Evolutionary conservation across 202 grass and related monocot species (phyloP).

Genomic region (Setaria italica): DNA sequence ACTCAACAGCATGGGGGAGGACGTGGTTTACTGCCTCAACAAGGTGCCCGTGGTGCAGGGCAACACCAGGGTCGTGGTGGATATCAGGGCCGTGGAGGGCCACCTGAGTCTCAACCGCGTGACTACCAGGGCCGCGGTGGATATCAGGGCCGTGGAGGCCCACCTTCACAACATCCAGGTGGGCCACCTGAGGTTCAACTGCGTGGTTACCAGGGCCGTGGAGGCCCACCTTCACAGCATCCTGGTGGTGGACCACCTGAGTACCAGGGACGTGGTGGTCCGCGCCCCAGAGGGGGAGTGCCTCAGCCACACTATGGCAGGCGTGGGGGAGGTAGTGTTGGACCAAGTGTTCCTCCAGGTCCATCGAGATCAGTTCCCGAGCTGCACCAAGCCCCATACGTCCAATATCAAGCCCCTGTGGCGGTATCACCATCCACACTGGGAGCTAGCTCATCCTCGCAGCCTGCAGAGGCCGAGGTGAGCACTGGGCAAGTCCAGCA

Average conservation of each 20-base stretch:
- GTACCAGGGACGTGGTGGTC: constrained; percentile 51
- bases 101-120: background rate
- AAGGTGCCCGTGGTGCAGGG: constrained; percentile 69
- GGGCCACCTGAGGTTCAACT: background rate
- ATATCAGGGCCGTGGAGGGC: constrained; percentile 35
- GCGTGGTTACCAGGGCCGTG: constrained; percentile 49
- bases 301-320: constrained; percentile 59
- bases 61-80: constrained; percentile 67
- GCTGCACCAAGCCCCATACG: constrained; percentile 95
- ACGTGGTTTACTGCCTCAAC: constrained; percentile 66
- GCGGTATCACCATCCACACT: constrained; percentile 49
- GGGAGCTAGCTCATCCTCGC: constrained; percentile 59
- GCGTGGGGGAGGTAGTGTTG: constrained; percentile 58
- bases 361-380: constrained; percentile 86
- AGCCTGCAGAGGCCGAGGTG: constrained; percentile 57
- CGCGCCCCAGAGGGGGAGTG: constrained; percentile 55
- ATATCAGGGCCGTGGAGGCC: constrained; percentile 28
- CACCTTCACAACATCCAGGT: constrained; percentile 20
- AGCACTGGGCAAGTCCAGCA: constrained; percentile 66
- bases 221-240: constrained; percentile 44
- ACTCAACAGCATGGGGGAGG: constrained; percentile 60
- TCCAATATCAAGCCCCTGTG: constrained; percentile 64
- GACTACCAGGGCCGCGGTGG: constrained; percentile 49
- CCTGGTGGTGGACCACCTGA: constrained; percentile 50
- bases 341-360: constrained; percentile 56